Base-by-base conservation (phyloP, 805 yeast species). In the Cyberlindnera sargentensis region DNA sequence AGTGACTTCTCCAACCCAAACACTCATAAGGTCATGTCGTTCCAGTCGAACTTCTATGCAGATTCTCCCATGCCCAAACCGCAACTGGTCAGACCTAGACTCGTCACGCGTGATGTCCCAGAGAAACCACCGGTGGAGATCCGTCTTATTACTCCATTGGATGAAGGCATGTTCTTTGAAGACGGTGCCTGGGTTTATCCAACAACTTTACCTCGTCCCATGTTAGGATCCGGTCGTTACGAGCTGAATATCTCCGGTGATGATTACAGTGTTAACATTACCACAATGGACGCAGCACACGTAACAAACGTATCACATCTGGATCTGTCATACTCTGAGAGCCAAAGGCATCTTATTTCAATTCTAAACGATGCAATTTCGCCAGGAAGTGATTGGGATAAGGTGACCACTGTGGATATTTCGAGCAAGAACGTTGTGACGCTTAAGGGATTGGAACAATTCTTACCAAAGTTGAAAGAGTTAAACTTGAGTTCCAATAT, bases 251-350 rank as follows among this genome's bases (percentile, higher is more conserved):
- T 40, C 23, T 34, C 37, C 25, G 37, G 35, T 10, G 37, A 43
- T 37, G 44, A 40, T 25, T 9, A 32, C 15, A 27, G 29, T 6
- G 39, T 6, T 20, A 20, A 23, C 26, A n/a, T 8, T 6, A 43
- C 48, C 1, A 36, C 49, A 7, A 46, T 49, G 7, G 51, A 53
- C 33, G 43, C 40, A 30, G 29, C 44, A 25, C 53, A 56, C 4
- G 70, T 72, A 2, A 73, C 79, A 0, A 63, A 63, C 23, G 51
- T 66, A 3, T 70, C 76, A 3, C 70, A 69, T 28, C 42, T 73
- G 9, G 72, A 73, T 34, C 42, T 70, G 5, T 67, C 77, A 1
- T 75, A 75, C 48, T 64, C 76, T 2, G 69, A 69, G 45, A 67
- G 72, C 0, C 67, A 65, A 45, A 68, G 59, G 40, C 58, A 56